Evolutionary conservation across 2,329 filamentous ascomycete genomes (phyloP), one percentile per base, ranked within the genome.

Genomic region (Aspergillus caelatus): DNA sequence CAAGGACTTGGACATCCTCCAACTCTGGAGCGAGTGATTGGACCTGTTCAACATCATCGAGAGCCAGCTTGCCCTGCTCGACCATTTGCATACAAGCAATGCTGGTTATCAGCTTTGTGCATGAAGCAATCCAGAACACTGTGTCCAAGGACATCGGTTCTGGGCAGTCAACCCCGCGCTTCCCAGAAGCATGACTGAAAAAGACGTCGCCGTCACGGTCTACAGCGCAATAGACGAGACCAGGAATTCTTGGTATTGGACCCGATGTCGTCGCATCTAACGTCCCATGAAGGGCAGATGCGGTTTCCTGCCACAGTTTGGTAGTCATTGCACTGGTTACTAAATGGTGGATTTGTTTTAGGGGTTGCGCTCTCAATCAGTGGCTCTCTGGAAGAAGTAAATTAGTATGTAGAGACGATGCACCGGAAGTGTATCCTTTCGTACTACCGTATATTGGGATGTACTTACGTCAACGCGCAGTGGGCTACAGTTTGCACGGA

Each of bases 141-240:
- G 80, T 86, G 45, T 91, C 87, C 0, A 87, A 75, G 0, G 82
- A 83, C 84, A 91, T 87, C 4, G 82, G 78, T 53, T 86, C 82
- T 3, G 10, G 21, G 9, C 26, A 4, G 28, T 54, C 39, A 23
- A 23, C 10, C 4, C 58, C 58, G 21, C 36, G 52, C 21, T 34
- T 32, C 2, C 50, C 58, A 0, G 58, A 45, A 1, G 39, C 19
- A 46, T 60, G 39, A 4, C 16, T 23, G 39, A 60, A 60, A 4
- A 60, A 8, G 0, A 55, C 26, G 8, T 60, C 28, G 12, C 50
- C 58, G 2, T 34, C 39, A 9, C 50, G 34, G 26, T 55, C 14
- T 4, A 48, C 50, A 16, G 50, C 50, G 14, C 50, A 45, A n/a
- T 55, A 54, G 39, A 55, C 36, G 14, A 60, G 36, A 4, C 58